Conservation (phyloP, 305 asterid species). For the Plantago coronopus region DNA sequence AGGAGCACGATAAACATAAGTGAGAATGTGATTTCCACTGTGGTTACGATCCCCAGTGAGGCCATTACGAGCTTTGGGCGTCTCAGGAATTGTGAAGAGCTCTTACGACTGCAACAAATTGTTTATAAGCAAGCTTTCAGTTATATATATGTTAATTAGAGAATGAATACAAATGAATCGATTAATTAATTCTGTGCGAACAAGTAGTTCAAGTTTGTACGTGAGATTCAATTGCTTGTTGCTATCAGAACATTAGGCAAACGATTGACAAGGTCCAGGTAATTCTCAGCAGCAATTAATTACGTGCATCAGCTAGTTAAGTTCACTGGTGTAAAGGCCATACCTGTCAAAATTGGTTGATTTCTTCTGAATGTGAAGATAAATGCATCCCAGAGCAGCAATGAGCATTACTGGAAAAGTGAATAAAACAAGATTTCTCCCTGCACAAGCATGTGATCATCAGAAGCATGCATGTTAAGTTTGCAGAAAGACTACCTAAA, state of each 20-base stretch:
- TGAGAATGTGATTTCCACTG: conserved; percentile 48
- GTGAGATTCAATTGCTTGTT: no score
- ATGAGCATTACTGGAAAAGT: conserved; percentile 55
- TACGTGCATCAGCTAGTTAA: no score
- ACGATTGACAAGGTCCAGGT: no score
- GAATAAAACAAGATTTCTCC: conserved; percentile 55
- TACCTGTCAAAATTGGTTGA: conserved; percentile 31
- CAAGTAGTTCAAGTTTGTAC: no score
- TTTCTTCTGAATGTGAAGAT: conserved; percentile 46
- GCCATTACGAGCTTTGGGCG: conserved; percentile 47
- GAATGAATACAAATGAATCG: no score
- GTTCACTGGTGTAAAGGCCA: neutral
- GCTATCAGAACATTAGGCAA: no score
- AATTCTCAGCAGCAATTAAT: no score
- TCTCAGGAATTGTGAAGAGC: conserved; percentile 26
- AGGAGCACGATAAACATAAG: conserved; percentile 50
- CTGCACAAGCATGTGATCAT: no score
- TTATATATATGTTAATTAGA: neutral
- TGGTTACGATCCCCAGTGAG: conserved; percentile 51
- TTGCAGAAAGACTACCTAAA: neutral
- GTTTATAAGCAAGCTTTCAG: no score
- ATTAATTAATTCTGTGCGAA: no score
- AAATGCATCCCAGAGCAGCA: conserved; percentile 52
- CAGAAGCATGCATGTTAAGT: neutral
- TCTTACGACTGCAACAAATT: conserved; percentile 27